These are phyloP conservation scores for Komagataella kurtzmanii DNA, from an alignment of 805 yeast species.

Conservation along the genomic window DNA sequence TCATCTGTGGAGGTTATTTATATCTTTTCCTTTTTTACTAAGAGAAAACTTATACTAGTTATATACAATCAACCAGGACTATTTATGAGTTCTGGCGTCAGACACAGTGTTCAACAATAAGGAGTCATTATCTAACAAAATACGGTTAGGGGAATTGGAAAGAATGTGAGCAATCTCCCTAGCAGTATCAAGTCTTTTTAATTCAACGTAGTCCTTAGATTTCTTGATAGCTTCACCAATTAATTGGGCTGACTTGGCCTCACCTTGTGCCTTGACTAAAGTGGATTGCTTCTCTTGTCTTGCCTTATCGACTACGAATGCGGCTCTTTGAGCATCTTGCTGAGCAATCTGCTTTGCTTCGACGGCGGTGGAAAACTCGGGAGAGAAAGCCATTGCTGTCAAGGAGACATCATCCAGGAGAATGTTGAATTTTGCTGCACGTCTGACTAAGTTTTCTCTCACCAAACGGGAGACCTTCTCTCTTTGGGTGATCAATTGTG, in stretches of 20 bases:
- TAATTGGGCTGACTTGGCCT: slow-evolving; percentile 93
- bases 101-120: slow-evolving; percentile 78
- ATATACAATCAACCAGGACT: slow-evolving; percentile 1
- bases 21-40: not conserved
- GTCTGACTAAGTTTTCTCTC: slow-evolving; percentile 78
- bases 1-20: not conserved
- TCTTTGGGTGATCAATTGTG: slow-evolving; percentile 97
- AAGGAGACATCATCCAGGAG: slow-evolving; percentile 89
- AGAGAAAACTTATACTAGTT: not conserved
- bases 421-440: slow-evolving; percentile 84
- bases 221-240: slow-evolving; percentile 99
- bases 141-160: slow-evolving; percentile 81
- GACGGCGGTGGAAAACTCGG: slow-evolving; percentile 94
- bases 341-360: slow-evolving; percentile 99
- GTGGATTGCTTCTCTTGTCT: slow-evolving; percentile 95
- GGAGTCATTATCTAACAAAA: slow-evolving; percentile 84
- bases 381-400: slow-evolving; percentile 94
- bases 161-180: slow-evolving; percentile 85
- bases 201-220: slow-evolving; percentile 89
- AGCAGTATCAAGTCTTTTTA: slow-evolving; percentile 94
- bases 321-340: slow-evolving; percentile 98
- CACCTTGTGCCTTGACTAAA: slow-evolving; percentile 97
- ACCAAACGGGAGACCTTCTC: slow-evolving; percentile 88
- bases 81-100: slow-evolving; percentile 41
- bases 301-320: slow-evolving; percentile 93